Evolutionary conservation across 140 eudicot genomes (phyloP).

Genomic region (Flaveria floridana): DNA sequence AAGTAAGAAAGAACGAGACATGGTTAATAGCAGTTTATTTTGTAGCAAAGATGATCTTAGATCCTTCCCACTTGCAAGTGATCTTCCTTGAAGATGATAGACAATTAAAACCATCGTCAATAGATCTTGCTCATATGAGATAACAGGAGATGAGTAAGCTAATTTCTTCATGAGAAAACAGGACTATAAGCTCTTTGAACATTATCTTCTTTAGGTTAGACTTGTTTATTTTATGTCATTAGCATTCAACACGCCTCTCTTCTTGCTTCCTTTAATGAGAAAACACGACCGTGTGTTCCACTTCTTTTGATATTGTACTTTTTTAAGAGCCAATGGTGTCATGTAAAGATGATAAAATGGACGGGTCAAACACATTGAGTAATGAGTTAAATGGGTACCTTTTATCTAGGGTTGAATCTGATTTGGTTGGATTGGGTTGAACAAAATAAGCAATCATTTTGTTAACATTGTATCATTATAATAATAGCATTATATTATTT

Average conservation of each 20-base stretch:
- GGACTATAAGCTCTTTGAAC: slow-evolving; percentile 24
- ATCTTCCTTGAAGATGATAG: slow-evolving; percentile 60
- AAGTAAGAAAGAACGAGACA: slow-evolving; percentile 63
- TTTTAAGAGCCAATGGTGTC: not conserved
- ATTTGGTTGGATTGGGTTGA: not conserved
- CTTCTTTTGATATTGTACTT: not conserved
- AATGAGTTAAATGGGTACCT: not conserved
- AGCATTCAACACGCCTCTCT: slow-evolving; percentile 28
- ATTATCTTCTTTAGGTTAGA: slow-evolving; percentile 23
- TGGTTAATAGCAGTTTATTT: slow-evolving; percentile 66
- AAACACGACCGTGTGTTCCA: not conserved
- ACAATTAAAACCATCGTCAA: slow-evolving; percentile 52
- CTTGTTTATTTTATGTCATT: slow-evolving; percentile 8
- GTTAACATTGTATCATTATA: no score
- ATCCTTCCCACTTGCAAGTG: slow-evolving; percentile 64
- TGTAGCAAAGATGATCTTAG: slow-evolving; percentile 64
- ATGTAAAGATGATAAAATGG: not conserved
- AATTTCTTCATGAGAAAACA: slow-evolving; percentile 15
- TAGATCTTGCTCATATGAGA: slow-evolving; percentile 44
- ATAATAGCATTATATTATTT: no score
- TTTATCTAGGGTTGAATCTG: not conserved
- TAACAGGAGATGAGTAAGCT: slow-evolving; percentile 23
- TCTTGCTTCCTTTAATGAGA: not conserved
- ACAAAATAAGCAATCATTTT: no score
- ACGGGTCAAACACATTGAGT: not conserved